Evolutionary conservation across 2,329 filamentous ascomycete genomes (phyloP).

Genomic region (Cladophialophora bantiana): DNA sequence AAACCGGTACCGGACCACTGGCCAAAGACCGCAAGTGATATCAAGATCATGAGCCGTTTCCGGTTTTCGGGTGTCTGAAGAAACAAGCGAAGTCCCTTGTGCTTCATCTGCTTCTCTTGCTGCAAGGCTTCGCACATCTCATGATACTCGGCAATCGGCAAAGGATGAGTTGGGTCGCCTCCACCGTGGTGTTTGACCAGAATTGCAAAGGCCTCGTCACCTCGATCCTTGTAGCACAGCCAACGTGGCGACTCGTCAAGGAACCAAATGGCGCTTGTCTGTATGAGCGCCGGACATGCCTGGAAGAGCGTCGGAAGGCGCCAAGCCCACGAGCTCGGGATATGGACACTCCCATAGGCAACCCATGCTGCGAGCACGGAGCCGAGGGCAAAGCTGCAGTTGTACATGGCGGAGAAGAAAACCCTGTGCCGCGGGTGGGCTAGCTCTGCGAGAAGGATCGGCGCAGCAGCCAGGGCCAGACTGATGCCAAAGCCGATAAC

Average conservation of each 20-base stretch:
- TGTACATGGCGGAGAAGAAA: constrained; percentile 58
- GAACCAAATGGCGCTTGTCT: constrained; percentile 42
- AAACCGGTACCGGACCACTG: constrained; percentile 42
- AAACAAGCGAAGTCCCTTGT: constrained; percentile 2
- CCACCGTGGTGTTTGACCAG: constrained; percentile 40
- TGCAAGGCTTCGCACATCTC: constrained; percentile 69
- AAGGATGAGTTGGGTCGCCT: constrained; percentile 34
- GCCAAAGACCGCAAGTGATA: not conserved
- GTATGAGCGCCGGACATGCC: constrained; percentile 40
- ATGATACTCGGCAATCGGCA: constrained; percentile 55
- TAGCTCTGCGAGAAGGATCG: constrained; percentile 53
- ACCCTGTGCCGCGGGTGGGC: constrained; percentile 58
- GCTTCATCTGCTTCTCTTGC: constrained; percentile 57
- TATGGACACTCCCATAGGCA: constrained; percentile 52
- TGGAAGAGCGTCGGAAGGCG: constrained; percentile 57
- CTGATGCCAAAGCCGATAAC: constrained; percentile 68
- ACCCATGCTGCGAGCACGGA: constrained; percentile 58
- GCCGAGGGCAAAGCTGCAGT: constrained; percentile 61
- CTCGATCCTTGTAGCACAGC: constrained; percentile 37
- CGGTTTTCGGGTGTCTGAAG: constrained; percentile 5
- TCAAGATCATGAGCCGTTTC: constrained; percentile 8
- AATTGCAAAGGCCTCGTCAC: constrained; percentile 38
- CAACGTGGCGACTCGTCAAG: constrained; percentile 35
- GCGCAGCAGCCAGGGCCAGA: constrained; percentile 49
- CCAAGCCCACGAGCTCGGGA: constrained; percentile 60